Evolutionary conservation across 2,329 filamentous ascomycete species (phyloP).

Genomic region (Amesomyces nigricolor): DNA sequence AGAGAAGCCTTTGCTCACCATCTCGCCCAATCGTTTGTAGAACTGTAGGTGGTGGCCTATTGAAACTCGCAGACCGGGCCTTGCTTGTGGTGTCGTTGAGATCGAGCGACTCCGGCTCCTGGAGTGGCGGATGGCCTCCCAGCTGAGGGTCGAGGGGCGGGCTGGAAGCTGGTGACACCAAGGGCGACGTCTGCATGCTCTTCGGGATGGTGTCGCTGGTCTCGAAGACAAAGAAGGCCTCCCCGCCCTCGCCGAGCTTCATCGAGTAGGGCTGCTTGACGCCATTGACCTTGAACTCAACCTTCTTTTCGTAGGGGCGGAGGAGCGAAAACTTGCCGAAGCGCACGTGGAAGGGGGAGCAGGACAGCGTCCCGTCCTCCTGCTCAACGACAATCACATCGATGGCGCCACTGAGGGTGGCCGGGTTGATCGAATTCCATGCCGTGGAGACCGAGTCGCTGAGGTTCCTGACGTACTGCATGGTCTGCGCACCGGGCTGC

Average conservation of each 20-base stretch:
- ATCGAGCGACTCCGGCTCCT: conserved; percentile 66
- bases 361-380: conserved; percentile 81
- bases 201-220: conserved; percentile 89
- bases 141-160: conserved; percentile 57
- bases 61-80: conserved; percentile 34
- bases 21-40: conserved; percentile 36
- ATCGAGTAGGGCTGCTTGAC: conserved; percentile 89
- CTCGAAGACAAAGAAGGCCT: conserved; percentile 98
- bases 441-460: conserved; percentile 95
- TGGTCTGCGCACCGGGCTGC: conserved; percentile 38
- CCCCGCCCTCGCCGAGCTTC: conserved; percentile 95
- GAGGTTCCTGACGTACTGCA: conserved; percentile 97
- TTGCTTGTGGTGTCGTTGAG: conserved; percentile 47
- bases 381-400: conserved; percentile 98
- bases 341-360: conserved; percentile 96
- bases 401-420: conserved; percentile 93
- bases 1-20: conserved; percentile 25
- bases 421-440: conserved; percentile 99
- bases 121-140: conserved; percentile 43
- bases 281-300: conserved; percentile 94
- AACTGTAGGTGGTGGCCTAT: conserved; percentile 42
- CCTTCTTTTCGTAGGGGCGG: conserved; percentile 96
- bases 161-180: conserved; percentile 84
- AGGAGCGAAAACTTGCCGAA: conserved; percentile 98
- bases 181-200: conserved; percentile 86